A percentile compares a stretch with the other conserved stretches of the same genome.
Conservation (phyloP, 257 asterid species). For the Salvia splendens region DNA sequence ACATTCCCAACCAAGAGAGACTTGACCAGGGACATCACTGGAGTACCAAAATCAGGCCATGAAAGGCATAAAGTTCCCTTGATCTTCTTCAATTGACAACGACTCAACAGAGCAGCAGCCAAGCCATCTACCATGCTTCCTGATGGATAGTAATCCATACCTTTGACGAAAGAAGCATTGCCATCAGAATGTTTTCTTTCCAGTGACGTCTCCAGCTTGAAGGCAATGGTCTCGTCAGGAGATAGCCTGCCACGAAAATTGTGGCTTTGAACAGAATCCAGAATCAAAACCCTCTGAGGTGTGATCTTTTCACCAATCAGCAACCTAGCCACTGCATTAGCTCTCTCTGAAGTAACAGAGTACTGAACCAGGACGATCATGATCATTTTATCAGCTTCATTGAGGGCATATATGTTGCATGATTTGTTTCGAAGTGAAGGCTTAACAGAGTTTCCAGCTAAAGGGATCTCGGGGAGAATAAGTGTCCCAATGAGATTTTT, state of each 20-base stretch:
- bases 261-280: constrained; percentile 69
- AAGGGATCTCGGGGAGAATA: constrained; percentile 77
- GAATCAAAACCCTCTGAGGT: constrained; percentile 76
- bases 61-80: constrained; percentile 70
- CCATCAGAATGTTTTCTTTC: constrained; percentile 49
- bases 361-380: constrained; percentile 71
- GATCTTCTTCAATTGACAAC: constrained; percentile 72
- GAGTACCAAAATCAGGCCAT: constrained; percentile 81
- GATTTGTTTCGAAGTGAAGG: constrained; percentile 79
- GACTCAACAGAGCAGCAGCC: constrained; percentile 78
- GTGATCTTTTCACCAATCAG: constrained; percentile 67
- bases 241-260: constrained; percentile 85
- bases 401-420: constrained; percentile 71
- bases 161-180: constrained; percentile 48
- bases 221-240: constrained; percentile 63
- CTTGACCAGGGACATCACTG: constrained; percentile 57
- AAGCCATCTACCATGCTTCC: constrained; percentile 94
- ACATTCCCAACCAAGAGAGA: constrained; percentile 64
- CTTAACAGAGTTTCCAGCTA: constrained; percentile 63
- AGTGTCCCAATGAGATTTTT: constrained; percentile 70
- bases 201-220: constrained; percentile 75
- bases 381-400: constrained; percentile 47
- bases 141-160: constrained; percentile 78
- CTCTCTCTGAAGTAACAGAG: constrained; percentile 72
- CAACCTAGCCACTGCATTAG: constrained; percentile 68